Evolutionary conservation across 345 rosid species (phyloP).

Genomic region (Citrus hindsii): DNA sequence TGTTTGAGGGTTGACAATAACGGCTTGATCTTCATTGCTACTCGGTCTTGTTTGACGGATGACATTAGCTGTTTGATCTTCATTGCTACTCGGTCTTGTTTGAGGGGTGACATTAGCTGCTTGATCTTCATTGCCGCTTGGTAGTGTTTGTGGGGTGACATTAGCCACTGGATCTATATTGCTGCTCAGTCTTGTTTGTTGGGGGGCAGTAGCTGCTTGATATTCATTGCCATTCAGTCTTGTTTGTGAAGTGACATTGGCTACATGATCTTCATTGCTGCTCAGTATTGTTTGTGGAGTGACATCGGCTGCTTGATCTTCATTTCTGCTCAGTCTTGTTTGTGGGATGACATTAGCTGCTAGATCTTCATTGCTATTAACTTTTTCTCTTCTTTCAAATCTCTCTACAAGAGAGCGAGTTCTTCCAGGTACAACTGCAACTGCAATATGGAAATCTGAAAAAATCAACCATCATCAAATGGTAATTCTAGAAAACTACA

Average conservation of each 20-base stretch:
- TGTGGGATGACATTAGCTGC: slow-evolving; percentile 20
- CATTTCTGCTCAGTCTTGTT: slow-evolving; percentile 13
- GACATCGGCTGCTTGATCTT: slow-evolving; percentile 13
- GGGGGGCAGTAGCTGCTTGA: not conserved
- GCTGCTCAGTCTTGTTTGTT: not conserved
- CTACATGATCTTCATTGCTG: slow-evolving; percentile 1
- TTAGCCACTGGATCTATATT: not conserved
- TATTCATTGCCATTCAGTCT: not conserved
- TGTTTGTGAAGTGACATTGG: not conserved
- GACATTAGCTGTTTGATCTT: not conserved
- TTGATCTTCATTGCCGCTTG: slow-evolving; percentile 28
- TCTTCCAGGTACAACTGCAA: slow-evolving; percentile 84
- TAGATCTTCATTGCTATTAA: slow-evolving; percentile 39
- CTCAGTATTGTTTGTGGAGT: not conserved
- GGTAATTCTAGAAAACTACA: slow-evolving; percentile 10
- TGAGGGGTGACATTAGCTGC: slow-evolving; percentile 5
- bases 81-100: not conserved
- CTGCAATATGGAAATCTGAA: slow-evolving; percentile 46
- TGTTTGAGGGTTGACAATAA: too few species aligned
- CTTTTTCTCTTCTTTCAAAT: slow-evolving; percentile 72
- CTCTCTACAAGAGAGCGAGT: slow-evolving; percentile 89
- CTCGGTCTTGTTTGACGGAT: not conserved
- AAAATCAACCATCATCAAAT: slow-evolving; percentile 20
- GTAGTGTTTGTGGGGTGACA: not conserved
- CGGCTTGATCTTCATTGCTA: slow-evolving; percentile 3